Evolutionary conservation across 75 land plant species (phyloP), one percentile per base, ranked within the genome.

Genomic region (Pinus taeda): DNA sequence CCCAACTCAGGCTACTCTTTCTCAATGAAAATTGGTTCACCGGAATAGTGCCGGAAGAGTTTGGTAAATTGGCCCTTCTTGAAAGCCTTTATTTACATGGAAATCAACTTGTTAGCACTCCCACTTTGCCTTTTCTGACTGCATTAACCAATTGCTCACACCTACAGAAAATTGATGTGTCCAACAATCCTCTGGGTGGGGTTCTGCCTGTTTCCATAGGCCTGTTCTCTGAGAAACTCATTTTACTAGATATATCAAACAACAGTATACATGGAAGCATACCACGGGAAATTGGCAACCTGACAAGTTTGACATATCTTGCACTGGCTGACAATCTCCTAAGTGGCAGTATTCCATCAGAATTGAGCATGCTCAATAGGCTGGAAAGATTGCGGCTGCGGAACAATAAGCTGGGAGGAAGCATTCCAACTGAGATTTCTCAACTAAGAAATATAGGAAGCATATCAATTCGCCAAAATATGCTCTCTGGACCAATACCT

Each of bases 401-500:
- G 22, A 79, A 84, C 59, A 84, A 84, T 36, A 71, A 53, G 15
- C 61, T 84, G 15, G 14, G 17, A 57, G 86, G 86, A 60, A 13
- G 36, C 70, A 84, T 84, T 55, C 84, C 84, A 29, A 67, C 71
- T 49, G 80, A 84, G 77, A 73, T 84, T 59, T 79, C 85, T 42
- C 79, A 82, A 17, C 69, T 82, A 20, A 80, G 64, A 57, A 63
- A 74, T 57, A 63, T 84, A 60, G 73, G 73, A 3, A 71, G 53
- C 24, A 39, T 71, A 12, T 42, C 53, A 9, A 0, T 71, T 42
- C 24, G 73, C 29, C 57, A 71, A n/a, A 71, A 71, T 49, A 45
- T 71, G 73, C 22, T 71, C 17, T 71, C 73, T n/a, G 73, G 73
- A 71, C 57, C 13, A 49, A 71, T 82, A 56, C 76, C 83, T 4